Conservation (phyloP, 805 yeast genomes). For the Candida quercuum region DNA sequence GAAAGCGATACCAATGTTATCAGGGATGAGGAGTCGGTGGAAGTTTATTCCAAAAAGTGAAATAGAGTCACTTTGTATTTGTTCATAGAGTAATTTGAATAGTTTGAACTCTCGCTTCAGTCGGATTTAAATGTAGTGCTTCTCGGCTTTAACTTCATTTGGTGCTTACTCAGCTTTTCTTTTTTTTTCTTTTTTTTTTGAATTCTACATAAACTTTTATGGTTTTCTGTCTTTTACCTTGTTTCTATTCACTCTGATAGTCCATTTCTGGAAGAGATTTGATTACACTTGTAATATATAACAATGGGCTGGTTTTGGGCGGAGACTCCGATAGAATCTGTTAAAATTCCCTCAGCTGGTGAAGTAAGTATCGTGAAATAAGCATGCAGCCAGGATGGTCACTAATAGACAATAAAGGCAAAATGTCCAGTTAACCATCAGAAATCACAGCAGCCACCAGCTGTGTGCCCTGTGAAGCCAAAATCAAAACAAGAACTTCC, state of each 20-base stretch:
- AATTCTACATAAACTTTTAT: too few relatives aligned
- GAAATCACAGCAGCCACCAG: conserved; percentile 15
- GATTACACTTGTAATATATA: too few relatives aligned
- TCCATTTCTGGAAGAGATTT: too few relatives aligned
- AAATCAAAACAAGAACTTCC: conserved; percentile 22
- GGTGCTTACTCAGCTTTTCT: too few relatives aligned
- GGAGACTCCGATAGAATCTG: neutral
- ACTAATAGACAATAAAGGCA: conserved; percentile 5
- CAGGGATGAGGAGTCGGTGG: conserved; percentile 4
- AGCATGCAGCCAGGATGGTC: neutral
- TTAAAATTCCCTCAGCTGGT: neutral
- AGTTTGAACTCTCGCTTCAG: too few relatives aligned
- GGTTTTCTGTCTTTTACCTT: too few relatives aligned
- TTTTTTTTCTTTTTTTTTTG: too few relatives aligned
- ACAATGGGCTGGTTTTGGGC: conserved; percentile 1
- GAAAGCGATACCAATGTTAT: neutral
- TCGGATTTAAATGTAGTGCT: too few relatives aligned
- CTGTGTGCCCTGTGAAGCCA: conserved; percentile 37
- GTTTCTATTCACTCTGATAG: too few relatives aligned
- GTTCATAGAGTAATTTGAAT: too few relatives aligned
- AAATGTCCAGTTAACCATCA: conserved; percentile 39
- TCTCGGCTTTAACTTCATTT: too few relatives aligned
- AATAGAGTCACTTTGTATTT: too few relatives aligned
- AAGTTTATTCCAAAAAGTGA: neutral
- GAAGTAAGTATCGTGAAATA: neutral